Percentiles rank a stretch among this genome's conserved stretches.
These are phyloP conservation scores for Rhizophagus sp. DNA, from an alignment of 192 early-diverging fungal species.

Conservation along the genomic window DNA sequence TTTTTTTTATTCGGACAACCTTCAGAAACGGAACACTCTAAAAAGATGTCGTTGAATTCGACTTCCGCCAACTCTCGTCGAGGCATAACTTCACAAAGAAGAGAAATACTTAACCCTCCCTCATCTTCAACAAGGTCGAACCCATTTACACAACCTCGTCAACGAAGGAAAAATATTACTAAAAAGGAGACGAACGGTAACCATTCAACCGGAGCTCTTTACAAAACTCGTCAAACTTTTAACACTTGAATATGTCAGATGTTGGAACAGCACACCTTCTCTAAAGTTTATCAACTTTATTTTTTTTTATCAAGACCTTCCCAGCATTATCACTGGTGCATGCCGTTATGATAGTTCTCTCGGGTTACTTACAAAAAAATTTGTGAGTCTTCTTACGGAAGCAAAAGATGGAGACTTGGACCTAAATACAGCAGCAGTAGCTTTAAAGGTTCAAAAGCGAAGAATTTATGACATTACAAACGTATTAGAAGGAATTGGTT, in stretches of 20 bases:
- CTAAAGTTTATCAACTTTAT: background rate
- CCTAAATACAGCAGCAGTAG: conserved; percentile 57
- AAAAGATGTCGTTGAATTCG: conserved; percentile 3
- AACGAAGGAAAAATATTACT: background rate
- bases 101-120: background rate
- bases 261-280: background rate
- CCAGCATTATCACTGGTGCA: conserved; percentile 5
- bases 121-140: background rate
- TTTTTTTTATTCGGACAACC: background rate
- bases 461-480: conserved; percentile 73
- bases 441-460: conserved; percentile 65
- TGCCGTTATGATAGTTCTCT: conserved; percentile 62
- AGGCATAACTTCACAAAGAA: background rate
- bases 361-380: conserved; percentile 60
- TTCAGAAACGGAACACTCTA: background rate
- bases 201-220: conserved; percentile 4
- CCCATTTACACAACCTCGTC: background rate
- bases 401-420: conserved; percentile 56
- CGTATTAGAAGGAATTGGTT: conserved; percentile 64
- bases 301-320: conserved; percentile 4
- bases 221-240: background rate
- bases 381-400: conserved; percentile 52
- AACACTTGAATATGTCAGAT: background rate
- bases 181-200: conserved; percentile 22
- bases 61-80: background rate